A percentile compares a stretch with the other conserved stretches of the same genome.
Conservation (phyloP, 2,329 filamentous ascomycete genomes). For the Phoma sp. region DNA sequence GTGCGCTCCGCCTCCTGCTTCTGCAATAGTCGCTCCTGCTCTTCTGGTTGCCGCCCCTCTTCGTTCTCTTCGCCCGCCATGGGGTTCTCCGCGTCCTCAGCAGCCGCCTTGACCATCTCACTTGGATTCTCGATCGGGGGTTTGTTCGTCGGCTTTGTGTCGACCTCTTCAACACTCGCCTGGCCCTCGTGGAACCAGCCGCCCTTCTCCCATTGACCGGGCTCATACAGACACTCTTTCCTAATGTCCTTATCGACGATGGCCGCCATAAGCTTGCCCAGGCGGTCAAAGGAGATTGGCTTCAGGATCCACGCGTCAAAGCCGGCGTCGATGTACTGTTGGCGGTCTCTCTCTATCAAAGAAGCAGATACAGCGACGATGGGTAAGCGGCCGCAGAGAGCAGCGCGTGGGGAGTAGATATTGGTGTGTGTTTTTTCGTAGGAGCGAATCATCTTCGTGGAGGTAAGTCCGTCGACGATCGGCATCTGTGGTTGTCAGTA, state of each 20-base stretch:
- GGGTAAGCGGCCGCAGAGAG: slow-evolving; percentile 70
- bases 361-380: slow-evolving; percentile 90
- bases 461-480: slow-evolving; percentile 82
- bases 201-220: slow-evolving; percentile 81
- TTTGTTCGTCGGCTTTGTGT: slow-evolving; percentile 44
- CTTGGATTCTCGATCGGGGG: slow-evolving; percentile 29
- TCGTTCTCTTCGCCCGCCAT: slow-evolving; percentile 24
- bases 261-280: slow-evolving; percentile 72
- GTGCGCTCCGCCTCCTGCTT: slow-evolving; percentile 24
- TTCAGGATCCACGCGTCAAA: slow-evolving; percentile 94
- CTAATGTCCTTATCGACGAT: slow-evolving; percentile 68
- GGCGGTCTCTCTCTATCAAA: slow-evolving; percentile 71
- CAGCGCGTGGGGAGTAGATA: slow-evolving; percentile 65
- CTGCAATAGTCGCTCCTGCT: slow-evolving; percentile 32
- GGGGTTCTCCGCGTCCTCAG: slow-evolving; percentile 26
- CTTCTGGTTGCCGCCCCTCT: slow-evolving; percentile 25
- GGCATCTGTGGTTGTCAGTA: slow-evolving; percentile 71
- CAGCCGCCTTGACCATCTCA: slow-evolving; percentile 23
- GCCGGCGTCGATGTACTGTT: slow-evolving; percentile 75
- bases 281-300: slow-evolving; percentile 79
- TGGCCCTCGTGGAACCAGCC: slow-evolving; percentile 74
- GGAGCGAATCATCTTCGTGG: slow-evolving; percentile 82
- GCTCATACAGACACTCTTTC: slow-evolving; percentile 68
- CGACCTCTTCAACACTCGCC: slow-evolving; percentile 45
- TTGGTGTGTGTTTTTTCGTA: slow-evolving; percentile 65